Base-by-base conservation (phyloP, 2,329 filamentous ascomycete species). In the Fusarium euwallaceae region DNA sequence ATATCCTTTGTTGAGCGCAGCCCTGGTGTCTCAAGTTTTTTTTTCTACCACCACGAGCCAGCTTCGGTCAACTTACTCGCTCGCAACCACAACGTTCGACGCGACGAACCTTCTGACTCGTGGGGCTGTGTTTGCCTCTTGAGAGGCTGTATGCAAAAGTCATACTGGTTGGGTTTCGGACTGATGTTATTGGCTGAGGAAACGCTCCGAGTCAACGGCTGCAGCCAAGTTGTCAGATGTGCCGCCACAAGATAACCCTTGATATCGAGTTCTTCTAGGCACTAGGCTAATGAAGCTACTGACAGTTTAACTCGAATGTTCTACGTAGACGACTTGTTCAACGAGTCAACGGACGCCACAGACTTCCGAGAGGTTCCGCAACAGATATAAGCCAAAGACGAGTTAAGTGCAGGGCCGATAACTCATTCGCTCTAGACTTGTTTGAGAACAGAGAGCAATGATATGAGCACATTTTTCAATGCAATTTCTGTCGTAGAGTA, bases 31-130 rank as follows among this genome's bases (percentile, higher is more conserved):
- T 14, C 32, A 14, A 34, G 32, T 34, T 34, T 34, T 34, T 34
- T 34, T 34, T 34, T 34, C 29, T 32, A 32, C 32, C 32, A 34
- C 32, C 32, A 1, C 11, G 5, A 29, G 16, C 48, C 48, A 53
- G 17, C 17, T 27, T 12, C 4, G 58, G 29, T 48, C 22, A 27
- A 70, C 72, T 72, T 75, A 75, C 72, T 74, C 72, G 72, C 41
- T 64, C 51, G 66, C 72, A 72, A 22, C 65, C 66, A 75, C 24
- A 61, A 63, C 20, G 27, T 43, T 32, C 55, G 16, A 22, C n/a
- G 12, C 55, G 29, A 37, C 17, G 14, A 48, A 55, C 17, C 27
- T 36, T 62, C 72, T 74, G 72, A 75, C 72, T 74, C 72, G 72
- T 14, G 39, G 22, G 17, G 69, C 66, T 36, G 61, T 7, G 20